Evolutionary conservation across 495 filamentous ascomycete genomes (phyloP).

Genomic region (Xylaria intraflava): DNA sequence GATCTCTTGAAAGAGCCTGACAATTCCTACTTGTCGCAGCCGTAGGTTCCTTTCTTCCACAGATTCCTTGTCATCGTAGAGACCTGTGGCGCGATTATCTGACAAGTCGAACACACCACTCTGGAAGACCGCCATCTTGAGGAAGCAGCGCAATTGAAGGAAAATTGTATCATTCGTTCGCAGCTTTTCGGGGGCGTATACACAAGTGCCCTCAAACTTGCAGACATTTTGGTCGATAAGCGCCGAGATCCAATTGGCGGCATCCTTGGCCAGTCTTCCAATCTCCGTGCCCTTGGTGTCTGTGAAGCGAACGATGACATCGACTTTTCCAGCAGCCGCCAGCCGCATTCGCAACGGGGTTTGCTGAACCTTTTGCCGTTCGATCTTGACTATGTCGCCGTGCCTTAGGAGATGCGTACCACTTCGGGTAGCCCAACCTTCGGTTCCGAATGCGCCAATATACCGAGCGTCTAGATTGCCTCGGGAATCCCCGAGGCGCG

Average conservation of each 20-base stretch:
- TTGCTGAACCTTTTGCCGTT: conserved; percentile 68
- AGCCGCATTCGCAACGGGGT: conserved; percentile 42
- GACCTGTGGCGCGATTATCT: conserved; percentile 60
- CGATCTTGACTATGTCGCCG: conserved; percentile 74
- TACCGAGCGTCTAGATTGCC: conserved; percentile 64
- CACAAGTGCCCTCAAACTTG: conserved; percentile 77
- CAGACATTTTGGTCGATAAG: conserved; percentile 89
- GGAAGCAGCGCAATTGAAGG: conserved; percentile 72
- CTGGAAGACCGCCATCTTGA: conserved; percentile 69
- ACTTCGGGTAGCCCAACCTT: conserved; percentile 86
- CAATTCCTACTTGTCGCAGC: conserved; percentile 78
- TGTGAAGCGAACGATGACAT: conserved; percentile 92
- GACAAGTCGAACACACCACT: conserved; percentile 48
- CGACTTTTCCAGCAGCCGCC: conserved; percentile 52
- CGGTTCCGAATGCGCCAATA: conserved; percentile 85
- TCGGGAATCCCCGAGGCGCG: conserved; percentile 7
- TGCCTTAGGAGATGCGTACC: conserved; percentile 66
- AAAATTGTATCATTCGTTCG: conserved; percentile 90
- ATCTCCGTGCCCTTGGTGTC: conserved; percentile 74
- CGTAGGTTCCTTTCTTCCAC: conserved; percentile 76
- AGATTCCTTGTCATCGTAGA: conserved; percentile 70
- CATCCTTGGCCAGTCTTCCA: conserved; percentile 82
- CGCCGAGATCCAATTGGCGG: conserved; percentile 88
- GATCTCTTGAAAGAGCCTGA: conserved; percentile 84
- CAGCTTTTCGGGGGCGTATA: conserved; percentile 80